phyloP scores from a whole-genome alignment of 352 stramenopile genomes.

The Phytophthora sojae region DNA sequence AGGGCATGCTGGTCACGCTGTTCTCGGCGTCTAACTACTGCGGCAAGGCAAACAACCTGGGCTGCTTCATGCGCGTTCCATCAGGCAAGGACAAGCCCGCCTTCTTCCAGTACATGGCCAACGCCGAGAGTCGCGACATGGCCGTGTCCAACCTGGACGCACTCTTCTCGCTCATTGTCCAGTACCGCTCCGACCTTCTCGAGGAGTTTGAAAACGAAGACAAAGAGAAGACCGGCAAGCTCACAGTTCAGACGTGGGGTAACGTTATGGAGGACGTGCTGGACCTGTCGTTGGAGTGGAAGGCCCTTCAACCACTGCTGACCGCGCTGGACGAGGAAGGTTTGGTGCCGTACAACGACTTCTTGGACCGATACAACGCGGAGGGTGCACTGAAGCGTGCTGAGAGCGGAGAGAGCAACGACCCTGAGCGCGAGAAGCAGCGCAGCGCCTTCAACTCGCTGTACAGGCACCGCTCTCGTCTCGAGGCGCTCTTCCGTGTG shows the following conservation, averaged over 20 bases:
- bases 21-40: conserved; percentile 92
- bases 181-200: conserved; percentile 71
- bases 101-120: conserved; percentile 92
- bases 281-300: conserved; percentile 83
- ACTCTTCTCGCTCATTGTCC: conserved; percentile 87
- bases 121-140: conserved; percentile 80
- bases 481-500: conserved; percentile 87
- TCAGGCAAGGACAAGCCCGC: conserved; percentile 74
- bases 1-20: conserved; percentile 87
- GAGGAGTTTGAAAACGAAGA: conserved; percentile 73
- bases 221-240: conserved; percentile 41
- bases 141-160: conserved; percentile 83
- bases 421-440: conserved; percentile 60
- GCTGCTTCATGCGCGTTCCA: conserved; percentile 87
- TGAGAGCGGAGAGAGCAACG: conserved; percentile 32
- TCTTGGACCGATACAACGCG: conserved; percentile 82
- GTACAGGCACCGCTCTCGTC: conserved; percentile 80
- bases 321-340: conserved; percentile 75
- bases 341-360: conserved; percentile 75
- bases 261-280: conserved; percentile 82
- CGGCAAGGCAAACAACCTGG: conserved; percentile 85
- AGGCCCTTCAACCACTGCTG: conserved; percentile 75
- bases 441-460: conserved; percentile 83
- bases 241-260: conserved; percentile 65
- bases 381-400: conserved; percentile 43